These are phyloP conservation scores for Phytopythium litorale DNA, from an alignment of 352 stramenopile species.

Conservation along the genomic window DNA sequence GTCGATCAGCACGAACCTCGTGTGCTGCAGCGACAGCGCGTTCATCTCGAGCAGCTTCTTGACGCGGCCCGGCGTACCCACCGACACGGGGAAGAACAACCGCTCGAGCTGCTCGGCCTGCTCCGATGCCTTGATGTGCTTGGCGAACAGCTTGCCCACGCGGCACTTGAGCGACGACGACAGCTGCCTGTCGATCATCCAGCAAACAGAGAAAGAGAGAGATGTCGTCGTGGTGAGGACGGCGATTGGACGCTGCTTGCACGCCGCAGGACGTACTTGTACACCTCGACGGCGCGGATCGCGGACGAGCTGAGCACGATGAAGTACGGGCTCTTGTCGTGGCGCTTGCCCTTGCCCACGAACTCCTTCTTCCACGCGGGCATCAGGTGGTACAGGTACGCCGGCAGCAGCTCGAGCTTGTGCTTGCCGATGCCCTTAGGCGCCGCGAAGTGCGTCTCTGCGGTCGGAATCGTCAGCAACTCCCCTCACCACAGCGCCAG, in stretches of 20 bases:
- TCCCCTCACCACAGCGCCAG: background rate
- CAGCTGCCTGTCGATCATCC: conserved; percentile 35
- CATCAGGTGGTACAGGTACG: conserved; percentile 73
- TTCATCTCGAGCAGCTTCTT: conserved; percentile 68
- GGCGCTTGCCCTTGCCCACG: conserved; percentile 61
- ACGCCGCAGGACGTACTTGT: conserved; percentile 75
- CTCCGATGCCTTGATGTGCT: conserved; percentile 90
- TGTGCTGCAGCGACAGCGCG: conserved; percentile 72
- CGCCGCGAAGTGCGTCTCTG: conserved; percentile 66
- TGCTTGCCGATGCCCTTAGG: conserved; percentile 74
- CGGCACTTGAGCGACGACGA: conserved; percentile 83
- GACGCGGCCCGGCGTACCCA: conserved; percentile 70
- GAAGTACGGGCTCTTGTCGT: conserved; percentile 89
- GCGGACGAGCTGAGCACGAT: conserved; percentile 92
- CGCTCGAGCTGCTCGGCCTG: conserved; percentile 81
- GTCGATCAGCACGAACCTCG: conserved; percentile 75
- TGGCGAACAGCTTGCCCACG: conserved; percentile 95
- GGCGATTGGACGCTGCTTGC: conserved; percentile 12
- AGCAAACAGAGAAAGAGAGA: background rate
- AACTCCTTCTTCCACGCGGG: conserved; percentile 79
- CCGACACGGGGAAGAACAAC: conserved; percentile 71
- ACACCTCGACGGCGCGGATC: conserved; percentile 87
- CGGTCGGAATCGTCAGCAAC: background rate
- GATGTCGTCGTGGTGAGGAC: too few relatives aligned
- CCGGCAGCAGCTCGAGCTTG: conserved; percentile 60